These are phyloP conservation scores for Cyclocybe cylindracea DNA, from an alignment of 768 basidiomycete genomes.

Conservation along the genomic window DNA sequence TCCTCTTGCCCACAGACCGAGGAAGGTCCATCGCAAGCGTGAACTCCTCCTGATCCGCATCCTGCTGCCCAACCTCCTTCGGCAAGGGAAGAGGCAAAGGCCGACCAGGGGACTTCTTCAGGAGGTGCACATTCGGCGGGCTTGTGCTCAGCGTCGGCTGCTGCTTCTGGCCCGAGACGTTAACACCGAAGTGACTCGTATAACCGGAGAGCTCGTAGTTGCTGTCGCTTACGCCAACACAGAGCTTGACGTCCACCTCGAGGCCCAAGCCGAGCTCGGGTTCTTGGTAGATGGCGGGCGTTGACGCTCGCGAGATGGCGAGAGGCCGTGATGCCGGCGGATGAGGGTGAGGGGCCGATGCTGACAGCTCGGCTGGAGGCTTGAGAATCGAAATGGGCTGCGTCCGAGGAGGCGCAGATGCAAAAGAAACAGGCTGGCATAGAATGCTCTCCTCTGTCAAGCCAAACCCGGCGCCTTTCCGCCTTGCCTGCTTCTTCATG, in stretches of 20 bases:
- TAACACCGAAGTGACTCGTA: neutral
- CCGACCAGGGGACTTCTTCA: neutral
- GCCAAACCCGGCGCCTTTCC: neutral
- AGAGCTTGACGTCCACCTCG: slow-evolving; percentile 9
- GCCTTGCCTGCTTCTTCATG: too few relatives aligned
- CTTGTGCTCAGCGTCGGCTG: neutral
- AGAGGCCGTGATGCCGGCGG: slow-evolving; percentile 4
- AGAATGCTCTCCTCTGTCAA: slow-evolving; percentile 11
- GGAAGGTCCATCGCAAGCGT: slow-evolving; percentile 47
- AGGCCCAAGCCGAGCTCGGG: slow-evolving; percentile 11
- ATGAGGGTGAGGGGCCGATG: slow-evolving; percentile 1
- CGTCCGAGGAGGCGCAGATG: neutral
- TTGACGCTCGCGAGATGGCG: slow-evolving; percentile 9
- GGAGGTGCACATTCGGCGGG: neutral
- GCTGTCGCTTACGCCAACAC: slow-evolving; percentile 10
- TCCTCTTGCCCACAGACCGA: neutral
- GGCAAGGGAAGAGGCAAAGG: too few relatives aligned
- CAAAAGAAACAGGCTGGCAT: slow-evolving; percentile 13
- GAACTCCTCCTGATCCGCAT: slow-evolving; percentile 36
- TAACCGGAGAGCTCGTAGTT: slow-evolving; percentile 12
- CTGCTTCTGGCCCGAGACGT: slow-evolving; percentile 3
- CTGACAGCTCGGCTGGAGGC: slow-evolving; percentile 5
- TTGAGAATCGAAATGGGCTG: neutral
- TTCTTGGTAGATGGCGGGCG: slow-evolving; percentile 4
- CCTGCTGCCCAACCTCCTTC: slow-evolving; percentile 10